A percentile compares a stretch with the other conserved stretches of the same genome.
phyloP scores from a whole-genome alignment of 2,329 filamentous ascomycete genomes.

The Monilinia vaccinii-corymbosi region DNA sequence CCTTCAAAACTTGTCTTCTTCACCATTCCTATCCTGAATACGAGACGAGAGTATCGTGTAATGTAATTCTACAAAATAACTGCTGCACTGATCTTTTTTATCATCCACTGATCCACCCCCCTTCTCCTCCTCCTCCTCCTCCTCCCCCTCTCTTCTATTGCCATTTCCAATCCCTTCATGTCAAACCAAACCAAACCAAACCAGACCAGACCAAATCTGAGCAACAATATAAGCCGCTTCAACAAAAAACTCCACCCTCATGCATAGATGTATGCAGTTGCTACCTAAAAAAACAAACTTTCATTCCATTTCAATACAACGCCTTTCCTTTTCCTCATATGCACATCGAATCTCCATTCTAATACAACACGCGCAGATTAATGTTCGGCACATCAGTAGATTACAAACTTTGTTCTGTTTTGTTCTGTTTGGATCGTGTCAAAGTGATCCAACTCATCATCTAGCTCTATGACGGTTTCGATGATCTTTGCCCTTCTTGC shows the following conservation, averaged over 20 bases:
- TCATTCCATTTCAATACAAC: not conserved
- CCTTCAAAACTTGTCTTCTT: not conserved
- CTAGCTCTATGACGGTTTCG: slow-evolving; percentile 25
- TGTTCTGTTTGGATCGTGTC: not conserved
- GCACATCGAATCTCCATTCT: slow-evolving; percentile 15
- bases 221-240: not conserved
- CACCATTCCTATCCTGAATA: not conserved
- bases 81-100: not conserved
- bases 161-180: slow-evolving; percentile 1
- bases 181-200: not conserved
- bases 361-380: slow-evolving; percentile 11
- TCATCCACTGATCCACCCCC: not conserved
- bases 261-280: not conserved
- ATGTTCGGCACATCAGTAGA: slow-evolving; percentile 7
- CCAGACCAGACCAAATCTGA: not conserved
- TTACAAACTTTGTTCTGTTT: not conserved
- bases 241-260: not conserved
- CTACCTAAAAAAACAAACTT: not conserved
- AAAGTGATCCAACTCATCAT: slow-evolving; percentile 15
- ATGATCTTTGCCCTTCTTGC: slow-evolving; percentile 37
- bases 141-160: not conserved
- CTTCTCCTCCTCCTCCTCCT: not conserved
- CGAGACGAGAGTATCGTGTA: not conserved
- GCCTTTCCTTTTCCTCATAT: slow-evolving; percentile 17
- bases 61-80: not conserved